Percentiles rank a stretch among this genome's conserved stretches.
Evolutionary conservation across 1,284 basidiomycete species (phyloP).

Genomic region (Pseudozyma pruni): DNA sequence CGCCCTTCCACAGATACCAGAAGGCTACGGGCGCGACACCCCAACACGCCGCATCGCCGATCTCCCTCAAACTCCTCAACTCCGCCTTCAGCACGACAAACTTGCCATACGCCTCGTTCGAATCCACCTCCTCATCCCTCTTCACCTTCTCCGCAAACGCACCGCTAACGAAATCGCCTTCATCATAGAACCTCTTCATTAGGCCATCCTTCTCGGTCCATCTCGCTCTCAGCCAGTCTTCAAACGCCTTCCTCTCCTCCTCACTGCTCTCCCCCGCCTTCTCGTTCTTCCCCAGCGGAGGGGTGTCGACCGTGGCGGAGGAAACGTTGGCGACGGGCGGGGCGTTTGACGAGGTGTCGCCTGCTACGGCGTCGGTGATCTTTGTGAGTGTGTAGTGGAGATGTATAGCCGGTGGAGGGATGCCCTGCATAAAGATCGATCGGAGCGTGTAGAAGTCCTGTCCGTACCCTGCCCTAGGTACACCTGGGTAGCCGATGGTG

Average conservation of each 20-base stretch:
- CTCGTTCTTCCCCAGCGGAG: constrained; percentile 31
- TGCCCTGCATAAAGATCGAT: constrained; percentile 83
- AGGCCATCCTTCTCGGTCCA: constrained; percentile 86
- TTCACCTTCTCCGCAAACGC: constrained; percentile 19
- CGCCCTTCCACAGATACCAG: constrained; percentile 16
- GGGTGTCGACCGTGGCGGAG: constrained; percentile 10
- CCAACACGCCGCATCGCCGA: constrained; percentile 53
- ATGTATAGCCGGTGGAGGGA: constrained; percentile 85
- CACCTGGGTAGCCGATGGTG: constrained; percentile 88
- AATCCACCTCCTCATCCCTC: constrained; percentile 5
- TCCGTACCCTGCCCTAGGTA: constrained; percentile 73
- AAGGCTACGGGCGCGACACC: constrained; percentile 23
- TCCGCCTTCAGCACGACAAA: constrained; percentile 51
- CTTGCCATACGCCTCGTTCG: constrained; percentile 2
- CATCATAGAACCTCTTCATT: constrained; percentile 74
- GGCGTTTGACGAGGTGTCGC: constrained; percentile 21
- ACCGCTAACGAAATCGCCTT: constrained; percentile 63
- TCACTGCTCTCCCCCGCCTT: constrained; percentile 71
- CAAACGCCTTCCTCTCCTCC: constrained; percentile 78
- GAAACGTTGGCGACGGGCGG: constrained; percentile 8
- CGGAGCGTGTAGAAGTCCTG: constrained; percentile 85
- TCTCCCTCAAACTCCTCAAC: constrained; percentile 39
- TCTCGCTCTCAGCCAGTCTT: constrained; percentile 80
- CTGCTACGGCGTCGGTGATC: constrained; percentile 12
- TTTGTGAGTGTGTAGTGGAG: constrained; percentile 71